phyloP scores from a whole-genome alignment of 2,329 filamentous ascomycete genomes.

The Ophiostoma piceae region DNA sequence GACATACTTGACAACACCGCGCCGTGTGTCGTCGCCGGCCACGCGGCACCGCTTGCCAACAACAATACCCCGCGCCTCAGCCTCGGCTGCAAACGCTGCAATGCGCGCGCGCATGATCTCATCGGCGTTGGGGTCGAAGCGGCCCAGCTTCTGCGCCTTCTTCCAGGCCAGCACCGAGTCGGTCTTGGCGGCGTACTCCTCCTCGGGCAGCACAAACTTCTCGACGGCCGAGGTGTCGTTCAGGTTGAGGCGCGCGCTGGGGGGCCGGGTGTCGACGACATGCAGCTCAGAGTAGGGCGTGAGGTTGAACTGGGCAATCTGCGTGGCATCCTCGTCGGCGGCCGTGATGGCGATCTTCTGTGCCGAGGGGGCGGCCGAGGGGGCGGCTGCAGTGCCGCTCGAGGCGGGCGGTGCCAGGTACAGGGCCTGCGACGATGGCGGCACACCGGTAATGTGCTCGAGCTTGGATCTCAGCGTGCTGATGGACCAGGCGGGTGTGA shows the following conservation, averaged over 20 bases:
- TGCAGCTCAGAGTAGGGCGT: slow-evolving; percentile 71
- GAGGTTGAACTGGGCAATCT: slow-evolving; percentile 61
- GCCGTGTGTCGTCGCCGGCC: slow-evolving; percentile 60
- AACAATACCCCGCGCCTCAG: slow-evolving; percentile 62
- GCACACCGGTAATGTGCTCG: slow-evolving; percentile 88
- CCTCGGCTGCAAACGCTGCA: slow-evolving; percentile 62
- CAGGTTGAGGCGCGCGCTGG: slow-evolving; percentile 69
- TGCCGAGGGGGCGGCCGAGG: slow-evolving; percentile 47
- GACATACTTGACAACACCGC: slow-evolving; percentile 66
- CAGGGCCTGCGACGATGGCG: slow-evolving; percentile 71
- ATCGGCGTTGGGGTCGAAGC: slow-evolving; percentile 83
- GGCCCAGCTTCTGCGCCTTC: slow-evolving; percentile 86
- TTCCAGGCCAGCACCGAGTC: slow-evolving; percentile 96
- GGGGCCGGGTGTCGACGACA: slow-evolving; percentile 74
- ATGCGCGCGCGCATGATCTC: slow-evolving; percentile 67
- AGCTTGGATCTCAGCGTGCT: slow-evolving; percentile 78
- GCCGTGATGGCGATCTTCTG: slow-evolving; percentile 62
- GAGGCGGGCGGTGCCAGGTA: slow-evolving; percentile 53
- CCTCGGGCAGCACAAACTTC: slow-evolving; percentile 83
- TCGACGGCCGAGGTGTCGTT: slow-evolving; percentile 74
- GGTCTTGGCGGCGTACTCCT: slow-evolving; percentile 77
- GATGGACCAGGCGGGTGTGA: slow-evolving; percentile 90
- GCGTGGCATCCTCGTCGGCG: slow-evolving; percentile 59
- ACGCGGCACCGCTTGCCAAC: slow-evolving; percentile 60
- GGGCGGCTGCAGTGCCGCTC: not conserved